Conservation (phyloP, 371 early-diverging fungal genomes). For the Massospora cicadina region DNA sequence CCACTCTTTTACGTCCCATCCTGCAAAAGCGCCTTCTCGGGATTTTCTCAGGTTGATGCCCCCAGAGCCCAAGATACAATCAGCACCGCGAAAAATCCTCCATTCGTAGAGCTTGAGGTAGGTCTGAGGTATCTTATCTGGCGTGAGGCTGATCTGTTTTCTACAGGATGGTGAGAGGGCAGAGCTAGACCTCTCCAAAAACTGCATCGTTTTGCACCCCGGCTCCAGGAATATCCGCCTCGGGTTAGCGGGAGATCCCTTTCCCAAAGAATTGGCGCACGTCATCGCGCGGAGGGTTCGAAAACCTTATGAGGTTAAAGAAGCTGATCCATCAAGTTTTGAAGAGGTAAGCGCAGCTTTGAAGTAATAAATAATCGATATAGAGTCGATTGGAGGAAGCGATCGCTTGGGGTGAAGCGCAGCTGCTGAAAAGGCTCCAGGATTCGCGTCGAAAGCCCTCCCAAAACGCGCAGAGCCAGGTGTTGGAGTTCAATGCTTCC, state of each 20-base stretch:
- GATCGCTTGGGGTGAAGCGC: background rate
- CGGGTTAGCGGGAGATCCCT: conserved; percentile 62
- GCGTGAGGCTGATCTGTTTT: background rate
- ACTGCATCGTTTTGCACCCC: conserved; percentile 56
- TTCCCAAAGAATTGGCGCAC: conserved; percentile 58
- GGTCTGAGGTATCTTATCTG: background rate
- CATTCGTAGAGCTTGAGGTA: conserved; percentile 2
- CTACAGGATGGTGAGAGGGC: conserved; percentile 3
- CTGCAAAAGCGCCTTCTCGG: background rate
- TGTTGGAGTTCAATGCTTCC: conserved; percentile 47
- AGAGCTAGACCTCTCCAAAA: conserved; percentile 1
- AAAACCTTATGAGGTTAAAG: background rate
- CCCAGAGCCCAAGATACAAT: background rate
- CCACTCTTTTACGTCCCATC: background rate
- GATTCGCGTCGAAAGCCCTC: conserved; percentile 16
- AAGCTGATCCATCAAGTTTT: background rate
- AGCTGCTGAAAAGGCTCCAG: background rate
- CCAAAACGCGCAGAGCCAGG: conserved; percentile 50
- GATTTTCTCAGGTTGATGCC: conserved; percentile 1
- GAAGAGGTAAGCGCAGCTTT: background rate
- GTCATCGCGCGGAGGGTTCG: conserved; percentile 47
- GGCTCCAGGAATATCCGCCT: conserved; percentile 65
- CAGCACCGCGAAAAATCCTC: background rate
- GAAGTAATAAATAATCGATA: background rate
- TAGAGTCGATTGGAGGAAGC: conserved; percentile 12